Percentiles rank a stretch among this genome's conserved stretches.
These are phyloP conservation scores for Acanthamoeba castellanii DNA, from an alignment of 208 protist species.

Conservation along the genomic window DNA sequence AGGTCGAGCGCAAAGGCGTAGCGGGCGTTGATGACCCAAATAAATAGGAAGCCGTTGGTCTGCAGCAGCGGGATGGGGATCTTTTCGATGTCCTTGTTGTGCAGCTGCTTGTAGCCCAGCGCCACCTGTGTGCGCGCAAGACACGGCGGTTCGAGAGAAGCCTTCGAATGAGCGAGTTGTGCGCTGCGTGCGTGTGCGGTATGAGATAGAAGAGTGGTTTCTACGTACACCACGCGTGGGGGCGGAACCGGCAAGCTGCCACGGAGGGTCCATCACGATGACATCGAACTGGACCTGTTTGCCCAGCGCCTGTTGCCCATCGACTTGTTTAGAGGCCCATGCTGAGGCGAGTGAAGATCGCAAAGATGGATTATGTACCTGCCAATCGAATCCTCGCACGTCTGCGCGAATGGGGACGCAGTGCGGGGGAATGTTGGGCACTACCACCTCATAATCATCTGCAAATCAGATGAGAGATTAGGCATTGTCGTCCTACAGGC, in stretches of 20 bases:
- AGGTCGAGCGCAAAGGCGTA: constrained; percentile 83
- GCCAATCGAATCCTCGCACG: constrained; percentile 84
- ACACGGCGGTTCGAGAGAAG: no score
- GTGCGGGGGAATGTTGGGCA: constrained; percentile 78
- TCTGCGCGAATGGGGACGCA: constrained; percentile 84
- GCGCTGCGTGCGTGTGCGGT: neutral
- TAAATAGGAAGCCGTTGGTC: constrained; percentile 87
- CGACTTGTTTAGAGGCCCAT: neutral
- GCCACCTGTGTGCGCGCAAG: constrained; percentile 76
- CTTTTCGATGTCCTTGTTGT: constrained; percentile 82
- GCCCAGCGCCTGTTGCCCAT: constrained; percentile 57
- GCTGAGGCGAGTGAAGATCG: neutral
- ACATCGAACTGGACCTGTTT: constrained; percentile 85
- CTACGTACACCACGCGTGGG: constrained; percentile 84
- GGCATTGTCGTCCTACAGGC: neutral
- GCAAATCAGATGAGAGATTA: neutral
- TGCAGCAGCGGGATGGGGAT: constrained; percentile 84
- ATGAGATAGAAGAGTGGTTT: neutral
- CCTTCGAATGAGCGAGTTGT: neutral
- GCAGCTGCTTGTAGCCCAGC: constrained; percentile 86
- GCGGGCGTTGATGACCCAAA: constrained; percentile 90
- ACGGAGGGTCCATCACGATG: constrained; percentile 90
- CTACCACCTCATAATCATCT: constrained; percentile 75
- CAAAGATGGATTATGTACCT: neutral
- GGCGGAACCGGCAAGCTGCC: constrained; percentile 84